These are phyloP conservation scores for Yamadazyma atlantica DNA, from an alignment of 1,139 yeast species.

Conservation along the genomic window DNA sequence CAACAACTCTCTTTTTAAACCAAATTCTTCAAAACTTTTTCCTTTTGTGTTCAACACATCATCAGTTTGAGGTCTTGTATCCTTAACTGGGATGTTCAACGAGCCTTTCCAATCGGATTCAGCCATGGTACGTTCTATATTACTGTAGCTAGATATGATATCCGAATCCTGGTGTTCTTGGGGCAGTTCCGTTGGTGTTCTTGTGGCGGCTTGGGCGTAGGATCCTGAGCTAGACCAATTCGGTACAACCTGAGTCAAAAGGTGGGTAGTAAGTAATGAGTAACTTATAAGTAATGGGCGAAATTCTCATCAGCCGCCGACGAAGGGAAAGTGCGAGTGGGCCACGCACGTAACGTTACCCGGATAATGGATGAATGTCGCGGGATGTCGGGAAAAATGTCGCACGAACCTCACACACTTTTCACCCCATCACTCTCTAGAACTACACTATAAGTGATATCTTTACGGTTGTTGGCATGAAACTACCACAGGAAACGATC, in stretches of 20 bases:
- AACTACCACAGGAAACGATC: conserved; percentile 61
- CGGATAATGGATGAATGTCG: neutral
- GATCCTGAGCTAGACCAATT: no score
- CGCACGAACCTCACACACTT: no score
- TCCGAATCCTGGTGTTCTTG: no score
- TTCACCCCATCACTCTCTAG: no score
- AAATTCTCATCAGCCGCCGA: neutral
- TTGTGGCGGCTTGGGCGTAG: no score
- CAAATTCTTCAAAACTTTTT: conserved; percentile 87
- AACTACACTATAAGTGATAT: no score
- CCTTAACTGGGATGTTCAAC: conserved; percentile 78
- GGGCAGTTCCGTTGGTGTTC: no score
- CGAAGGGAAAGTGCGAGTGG: neutral
- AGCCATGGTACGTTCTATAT: conserved; percentile 20
- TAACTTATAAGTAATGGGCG: neutral
- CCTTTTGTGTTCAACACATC: conserved; percentile 94
- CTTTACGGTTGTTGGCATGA: conserved; percentile 27
- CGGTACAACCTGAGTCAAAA: no score
- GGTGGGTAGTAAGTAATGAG: neutral
- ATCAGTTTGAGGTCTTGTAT: conserved; percentile 91
- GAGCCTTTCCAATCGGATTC: conserved; percentile 64
- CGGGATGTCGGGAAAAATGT: neutral
- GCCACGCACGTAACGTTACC: neutral
- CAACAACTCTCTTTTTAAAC: conserved; percentile 84
- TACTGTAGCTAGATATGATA: no score